Conservation (phyloP, 225 moss, liverwort and hornwort species). For the Physcomitrellopsis africana region DNA sequence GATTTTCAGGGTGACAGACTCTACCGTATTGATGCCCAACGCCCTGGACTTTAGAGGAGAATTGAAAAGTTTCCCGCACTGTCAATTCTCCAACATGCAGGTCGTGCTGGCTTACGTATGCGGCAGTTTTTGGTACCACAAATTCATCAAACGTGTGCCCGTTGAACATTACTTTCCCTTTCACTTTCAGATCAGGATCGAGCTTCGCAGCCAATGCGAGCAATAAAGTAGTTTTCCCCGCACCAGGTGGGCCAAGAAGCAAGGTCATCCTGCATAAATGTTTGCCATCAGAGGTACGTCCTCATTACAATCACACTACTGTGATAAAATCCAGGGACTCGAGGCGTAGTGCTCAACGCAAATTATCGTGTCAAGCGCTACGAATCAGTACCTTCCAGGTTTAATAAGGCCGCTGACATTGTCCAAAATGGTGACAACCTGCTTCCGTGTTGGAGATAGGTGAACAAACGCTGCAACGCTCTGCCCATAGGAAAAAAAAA, state of each 20-base stretch:
- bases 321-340: no score
- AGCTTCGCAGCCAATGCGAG: slow-evolving; percentile 57
- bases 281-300: not conserved
- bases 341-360: no score
- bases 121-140: slow-evolving; percentile 52
- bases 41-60: slow-evolving; percentile 55
- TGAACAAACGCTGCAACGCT: slow-evolving; percentile 3
- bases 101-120: slow-evolving; percentile 56
- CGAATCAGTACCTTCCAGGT: slow-evolving; percentile 56
- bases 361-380: not conserved
- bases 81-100: slow-evolving; percentile 62
- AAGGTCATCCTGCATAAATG: slow-evolving; percentile 50
- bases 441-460: slow-evolving; percentile 47
- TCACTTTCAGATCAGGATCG: slow-evolving; percentile 42
- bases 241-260: slow-evolving; percentile 57
- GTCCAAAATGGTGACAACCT: slow-evolving; percentile 57
- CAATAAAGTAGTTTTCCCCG: slow-evolving; percentile 64
- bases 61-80: slow-evolving; percentile 56
- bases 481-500: slow-evolving; percentile 4
- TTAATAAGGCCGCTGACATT: slow-evolving; percentile 66
- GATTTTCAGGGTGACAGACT: not conserved
- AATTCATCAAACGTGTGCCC: slow-evolving; percentile 51
- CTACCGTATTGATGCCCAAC: slow-evolving; percentile 55
- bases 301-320: not conserved
- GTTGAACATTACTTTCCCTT: slow-evolving; percentile 55